These are phyloP conservation scores for Ustilago crameri DNA, from an alignment of 1,284 basidiomycete genomes.

Conservation along the genomic window DNA sequence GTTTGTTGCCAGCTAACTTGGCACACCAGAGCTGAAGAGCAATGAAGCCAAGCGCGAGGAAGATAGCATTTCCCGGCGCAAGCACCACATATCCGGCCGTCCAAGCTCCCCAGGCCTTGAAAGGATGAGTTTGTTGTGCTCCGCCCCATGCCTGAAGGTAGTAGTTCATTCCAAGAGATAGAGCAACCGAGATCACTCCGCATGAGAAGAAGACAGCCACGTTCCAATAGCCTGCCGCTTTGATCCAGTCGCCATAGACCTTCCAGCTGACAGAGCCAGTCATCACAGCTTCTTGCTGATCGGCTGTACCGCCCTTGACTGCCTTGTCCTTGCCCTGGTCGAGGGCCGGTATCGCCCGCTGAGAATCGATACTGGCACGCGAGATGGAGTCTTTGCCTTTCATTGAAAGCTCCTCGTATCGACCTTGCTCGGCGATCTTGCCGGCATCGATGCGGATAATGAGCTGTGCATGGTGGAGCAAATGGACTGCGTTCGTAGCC, in stretches of 20 bases:
- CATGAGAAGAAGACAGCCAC: slow-evolving; percentile 2
- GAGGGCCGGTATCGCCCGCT: slow-evolving; percentile 1
- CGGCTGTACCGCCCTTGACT: slow-evolving; percentile 22
- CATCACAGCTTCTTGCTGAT: slow-evolving; percentile 38
- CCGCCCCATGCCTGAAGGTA: slow-evolving; percentile 44
- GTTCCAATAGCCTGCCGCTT: slow-evolving; percentile 23
- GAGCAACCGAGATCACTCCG: not conserved
- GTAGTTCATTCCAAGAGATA: slow-evolving; percentile 5
- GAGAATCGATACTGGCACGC: slow-evolving; percentile 44
- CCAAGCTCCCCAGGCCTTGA: slow-evolving; percentile 25
- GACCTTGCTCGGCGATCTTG: slow-evolving; percentile 48
- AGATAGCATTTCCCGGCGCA: slow-evolving; percentile 9
- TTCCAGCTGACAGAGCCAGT: slow-evolving; percentile 35
- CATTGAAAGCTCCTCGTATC: slow-evolving; percentile 43
- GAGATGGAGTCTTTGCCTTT: slow-evolving; percentile 53
- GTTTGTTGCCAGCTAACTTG: slow-evolving; percentile 25
- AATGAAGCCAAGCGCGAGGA: slow-evolving; percentile 23
- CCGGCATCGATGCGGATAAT: slow-evolving; percentile 49
- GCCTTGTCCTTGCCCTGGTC: slow-evolving; percentile 16
- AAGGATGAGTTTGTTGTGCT: slow-evolving; percentile 27
- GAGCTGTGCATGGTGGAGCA: slow-evolving; percentile 34
- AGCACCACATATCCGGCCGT: slow-evolving; percentile 18
- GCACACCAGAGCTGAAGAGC: slow-evolving; percentile 7
- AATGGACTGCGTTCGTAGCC: slow-evolving; percentile 56
- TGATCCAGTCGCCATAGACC: slow-evolving; percentile 29